Conservation (phyloP, 192 early-diverging fungal species). For the Lunasporangiospora selenospora region DNA sequence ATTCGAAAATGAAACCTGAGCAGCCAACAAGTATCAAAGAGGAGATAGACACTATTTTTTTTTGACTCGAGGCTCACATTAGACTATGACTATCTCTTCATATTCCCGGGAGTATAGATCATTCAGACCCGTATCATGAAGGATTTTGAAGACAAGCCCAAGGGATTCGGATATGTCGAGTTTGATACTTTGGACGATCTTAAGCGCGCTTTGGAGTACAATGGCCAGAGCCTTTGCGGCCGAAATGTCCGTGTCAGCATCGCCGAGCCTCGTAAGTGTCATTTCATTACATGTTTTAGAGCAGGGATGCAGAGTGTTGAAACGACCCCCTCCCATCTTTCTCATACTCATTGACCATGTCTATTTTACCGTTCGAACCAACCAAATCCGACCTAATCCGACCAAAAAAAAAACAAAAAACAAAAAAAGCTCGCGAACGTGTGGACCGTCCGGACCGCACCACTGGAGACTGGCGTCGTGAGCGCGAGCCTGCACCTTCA, state of each 20-base stretch:
- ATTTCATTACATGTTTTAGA: slow-evolving; percentile 6
- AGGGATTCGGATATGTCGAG: slow-evolving; percentile 97
- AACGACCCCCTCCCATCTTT: no score
- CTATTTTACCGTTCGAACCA: no score
- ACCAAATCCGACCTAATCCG: no score
- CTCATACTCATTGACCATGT: no score
- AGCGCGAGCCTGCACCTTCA: slow-evolving; percentile 41
- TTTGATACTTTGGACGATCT: slow-evolving; percentile 88
- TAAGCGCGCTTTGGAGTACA: slow-evolving; percentile 75
- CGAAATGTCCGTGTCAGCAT: slow-evolving; percentile 85
- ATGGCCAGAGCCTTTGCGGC: slow-evolving; percentile 68
- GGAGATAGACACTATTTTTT: no score
- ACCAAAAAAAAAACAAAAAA: no score
- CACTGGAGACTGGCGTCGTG: slow-evolving; percentile 65
- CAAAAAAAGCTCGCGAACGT: slow-evolving; percentile 55
- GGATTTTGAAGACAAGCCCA: slow-evolving; percentile 82
- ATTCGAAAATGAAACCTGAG: neutral
- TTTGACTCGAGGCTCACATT: neutral
- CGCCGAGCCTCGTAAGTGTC: slow-evolving; percentile 82
- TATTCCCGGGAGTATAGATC: no score
- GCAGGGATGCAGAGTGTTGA: no score
- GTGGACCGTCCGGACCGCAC: slow-evolving; percentile 66
- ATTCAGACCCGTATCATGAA: slow-evolving; percentile 80
- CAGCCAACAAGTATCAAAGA: no score
- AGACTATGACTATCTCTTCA: no score